Percentiles rank a stretch among this genome's conserved stretches.
Evolutionary conservation across 1,284 basidiomycete genomes (phyloP).

Genomic region (Takashimella tepidaria): DNA sequence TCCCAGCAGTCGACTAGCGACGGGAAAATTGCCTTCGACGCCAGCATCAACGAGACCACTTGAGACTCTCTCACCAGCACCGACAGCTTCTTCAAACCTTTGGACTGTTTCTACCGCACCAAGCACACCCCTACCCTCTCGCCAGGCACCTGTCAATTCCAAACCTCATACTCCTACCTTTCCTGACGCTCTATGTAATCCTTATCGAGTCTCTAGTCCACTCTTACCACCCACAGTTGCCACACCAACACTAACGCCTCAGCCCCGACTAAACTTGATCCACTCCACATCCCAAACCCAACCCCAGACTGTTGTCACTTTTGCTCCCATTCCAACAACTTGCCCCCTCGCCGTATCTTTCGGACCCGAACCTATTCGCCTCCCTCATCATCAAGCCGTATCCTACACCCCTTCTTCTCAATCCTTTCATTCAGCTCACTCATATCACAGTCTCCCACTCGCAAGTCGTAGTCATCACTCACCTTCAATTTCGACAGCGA

Average conservation of each 20-base stretch:
- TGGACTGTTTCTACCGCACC: too few relatives aligned
- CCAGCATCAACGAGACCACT: too few relatives aligned
- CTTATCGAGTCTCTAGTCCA: too few relatives aligned
- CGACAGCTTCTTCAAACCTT: too few relatives aligned
- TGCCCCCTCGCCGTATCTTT: background rate
- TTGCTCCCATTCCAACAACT: background rate
- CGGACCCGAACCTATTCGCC: background rate
- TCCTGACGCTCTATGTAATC: too few relatives aligned
- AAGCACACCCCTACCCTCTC: too few relatives aligned
- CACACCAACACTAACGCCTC: background rate
- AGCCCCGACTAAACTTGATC: too few relatives aligned
- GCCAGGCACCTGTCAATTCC: too few relatives aligned
- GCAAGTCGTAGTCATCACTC: background rate
- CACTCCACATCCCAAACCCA: background rate
- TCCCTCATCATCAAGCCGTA: background rate
- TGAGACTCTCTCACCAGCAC: too few relatives aligned
- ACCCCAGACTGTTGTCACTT: too few relatives aligned
- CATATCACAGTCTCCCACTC: background rate
- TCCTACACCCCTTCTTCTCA: background rate
- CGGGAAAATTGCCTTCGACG: background rate
- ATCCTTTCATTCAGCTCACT: background rate
- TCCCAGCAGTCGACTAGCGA: background rate
- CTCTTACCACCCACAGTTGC: background rate
- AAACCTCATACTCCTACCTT: too few relatives aligned
- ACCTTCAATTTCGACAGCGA: too few relatives aligned